Conservation (phyloP, 345 rosid species). For the Rhodomyrtus tomentosa region DNA sequence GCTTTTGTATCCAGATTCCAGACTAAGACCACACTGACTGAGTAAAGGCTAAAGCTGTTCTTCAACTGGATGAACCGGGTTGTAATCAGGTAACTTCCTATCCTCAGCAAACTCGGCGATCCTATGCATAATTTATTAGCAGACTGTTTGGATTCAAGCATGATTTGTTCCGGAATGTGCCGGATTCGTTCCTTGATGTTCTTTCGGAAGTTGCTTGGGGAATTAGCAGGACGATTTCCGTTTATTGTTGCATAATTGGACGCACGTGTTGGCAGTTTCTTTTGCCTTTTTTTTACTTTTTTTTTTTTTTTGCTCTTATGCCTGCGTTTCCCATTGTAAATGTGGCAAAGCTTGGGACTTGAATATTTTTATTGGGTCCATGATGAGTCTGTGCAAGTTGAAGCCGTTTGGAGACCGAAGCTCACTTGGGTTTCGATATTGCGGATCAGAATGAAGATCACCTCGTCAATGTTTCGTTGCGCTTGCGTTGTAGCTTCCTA, state of each 20-base stretch:
- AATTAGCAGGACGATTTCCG: neutral
- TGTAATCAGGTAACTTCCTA: neutral
- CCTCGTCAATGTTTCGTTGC: neutral
- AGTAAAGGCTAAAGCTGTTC: neutral
- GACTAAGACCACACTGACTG: neutral
- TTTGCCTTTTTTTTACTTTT: accelerated
- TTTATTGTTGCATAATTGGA: neutral
- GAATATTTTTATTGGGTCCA: neutral
- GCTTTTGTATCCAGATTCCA: neutral
- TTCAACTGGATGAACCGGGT: neutral
- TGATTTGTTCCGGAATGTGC: neutral
- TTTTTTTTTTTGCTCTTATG: neutral
- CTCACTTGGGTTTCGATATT: neutral
- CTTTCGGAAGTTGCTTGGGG: neutral
- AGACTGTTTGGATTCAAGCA: neutral
- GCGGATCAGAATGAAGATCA: neutral
- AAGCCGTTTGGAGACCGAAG: neutral
- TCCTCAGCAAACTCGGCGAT: neutral
- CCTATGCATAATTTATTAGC: neutral
- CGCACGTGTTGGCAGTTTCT: neutral
- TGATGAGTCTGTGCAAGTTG: neutral
- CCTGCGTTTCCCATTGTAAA: neutral
- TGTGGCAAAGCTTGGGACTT: neutral
- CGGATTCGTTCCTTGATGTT: neutral
- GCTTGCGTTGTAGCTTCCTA: neutral